Base-by-base conservation (phyloP, 345 rosid species). In the Corymbia maculata region DNA sequence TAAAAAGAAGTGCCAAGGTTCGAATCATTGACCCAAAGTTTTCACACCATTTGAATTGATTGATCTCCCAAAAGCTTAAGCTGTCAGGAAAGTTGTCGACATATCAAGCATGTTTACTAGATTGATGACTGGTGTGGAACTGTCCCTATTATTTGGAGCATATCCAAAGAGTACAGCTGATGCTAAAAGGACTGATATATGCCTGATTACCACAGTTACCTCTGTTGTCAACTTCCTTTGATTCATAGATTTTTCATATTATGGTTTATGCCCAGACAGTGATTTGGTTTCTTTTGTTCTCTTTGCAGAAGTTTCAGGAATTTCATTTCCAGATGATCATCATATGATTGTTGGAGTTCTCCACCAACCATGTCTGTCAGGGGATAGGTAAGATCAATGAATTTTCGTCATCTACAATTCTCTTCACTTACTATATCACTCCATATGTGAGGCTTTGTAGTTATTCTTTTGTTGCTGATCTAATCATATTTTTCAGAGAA, bases 291-390 rank as follows among this genome's bases (percentile, higher is more conserved):
- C 82, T 59, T 61, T 36, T 89, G 51, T 57, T 89, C 44, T 87
- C 89, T 89, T 86, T 51, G 32, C 96, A 95, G 97, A 93, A 89
- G 90, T 88, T 82, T 88, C 91, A 66, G 95, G 93, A 51, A 87
- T 91, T 91, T 86, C 93, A 82, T 88, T 92, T 89, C 89, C 89
- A 86, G 91, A 92, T 86, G 89, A 87, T 52, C 94, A 88, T 36
- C 93, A 92, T 85, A 93, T 94, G 70, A 87, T 95, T 64, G 95
- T 94, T 88, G 96, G 96, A 89, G 88, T 95, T 92, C 95, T 95
- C 87, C 94, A 95, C 16, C 96, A 94, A 88, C 95, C 95, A 42
- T 88, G 89, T 86, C 92, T 94, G 87, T 90, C 90, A 2, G 94
- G 95, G 89, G 92, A 92, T 92, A 94, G 96, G 97, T 91, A 91